Percentiles rank a stretch among this genome's conserved stretches.
These are phyloP conservation scores for Talaromyces sp. DNA, from an alignment of 2,329 filamentous ascomycete genomes.

Conservation along the genomic window DNA sequence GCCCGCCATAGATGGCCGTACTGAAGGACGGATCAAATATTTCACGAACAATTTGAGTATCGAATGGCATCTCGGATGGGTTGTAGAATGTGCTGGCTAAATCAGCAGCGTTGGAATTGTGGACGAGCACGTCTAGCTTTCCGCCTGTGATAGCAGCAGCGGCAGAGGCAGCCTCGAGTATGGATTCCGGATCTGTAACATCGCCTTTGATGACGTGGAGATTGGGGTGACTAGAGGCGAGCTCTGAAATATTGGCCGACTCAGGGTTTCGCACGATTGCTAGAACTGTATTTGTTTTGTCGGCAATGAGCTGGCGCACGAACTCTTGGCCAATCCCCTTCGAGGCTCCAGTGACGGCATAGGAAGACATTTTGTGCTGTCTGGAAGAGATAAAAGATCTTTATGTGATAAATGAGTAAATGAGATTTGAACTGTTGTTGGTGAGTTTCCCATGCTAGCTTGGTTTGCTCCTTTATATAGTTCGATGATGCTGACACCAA, in stretches of 20 bases:
- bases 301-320: slow-evolving; percentile 31
- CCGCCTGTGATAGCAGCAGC: slow-evolving; percentile 39
- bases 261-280: slow-evolving; percentile 42
- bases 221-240: slow-evolving; percentile 34
- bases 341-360: slow-evolving; percentile 38
- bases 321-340: slow-evolving; percentile 39
- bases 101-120: slow-evolving; percentile 42
- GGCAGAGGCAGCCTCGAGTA: slow-evolving; percentile 38
- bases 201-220: slow-evolving; percentile 41
- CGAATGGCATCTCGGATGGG: slow-evolving; percentile 21
- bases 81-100: slow-evolving; percentile 13
- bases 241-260: slow-evolving; percentile 26
- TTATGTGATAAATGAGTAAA: no score
- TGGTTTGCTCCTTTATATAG: no score
- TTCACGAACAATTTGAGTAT: slow-evolving; percentile 9
- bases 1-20: slow-evolving; percentile 35
- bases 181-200: slow-evolving; percentile 32
- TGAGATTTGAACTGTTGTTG: no score
- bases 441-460: no score
- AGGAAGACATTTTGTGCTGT: slow-evolving; percentile 34
- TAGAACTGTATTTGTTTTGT: slow-evolving; percentile 40
- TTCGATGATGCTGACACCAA: no score
- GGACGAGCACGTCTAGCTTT: slow-evolving; percentile 47
- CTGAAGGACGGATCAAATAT: slow-evolving; percentile 26
- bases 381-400: no score